Evolutionary conservation across 2,329 filamentous ascomycete species (phyloP).

Genomic region (Chrysosporium queenslandicum): DNA sequence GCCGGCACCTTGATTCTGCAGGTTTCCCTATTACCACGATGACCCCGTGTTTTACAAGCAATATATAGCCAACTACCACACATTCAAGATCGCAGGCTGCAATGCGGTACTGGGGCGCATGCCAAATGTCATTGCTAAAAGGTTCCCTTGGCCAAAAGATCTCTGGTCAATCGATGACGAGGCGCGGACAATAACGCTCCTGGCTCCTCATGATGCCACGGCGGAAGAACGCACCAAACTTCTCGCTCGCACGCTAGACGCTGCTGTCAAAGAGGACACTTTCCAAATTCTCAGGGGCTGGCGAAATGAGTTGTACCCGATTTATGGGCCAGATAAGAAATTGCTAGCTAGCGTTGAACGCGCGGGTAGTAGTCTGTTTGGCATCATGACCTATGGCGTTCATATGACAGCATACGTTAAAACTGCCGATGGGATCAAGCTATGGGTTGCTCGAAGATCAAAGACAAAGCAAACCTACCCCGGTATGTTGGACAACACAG

Average conservation of each 20-base stretch:
- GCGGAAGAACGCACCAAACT: conserved; percentile 53
- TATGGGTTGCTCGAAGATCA: conserved; percentile 77
- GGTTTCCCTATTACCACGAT: conserved; percentile 65
- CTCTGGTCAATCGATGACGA: conserved; percentile 51
- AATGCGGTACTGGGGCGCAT: conserved; percentile 54
- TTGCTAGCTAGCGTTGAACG: conserved; percentile 66
- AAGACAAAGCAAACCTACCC: conserved; percentile 75
- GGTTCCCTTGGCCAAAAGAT: conserved; percentile 44
- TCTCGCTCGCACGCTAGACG: conserved; percentile 48
- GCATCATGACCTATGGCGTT: conserved; percentile 66
- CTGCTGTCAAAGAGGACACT: conserved; percentile 58
- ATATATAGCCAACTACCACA: conserved; percentile 47
- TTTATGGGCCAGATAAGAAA: conserved; percentile 53
- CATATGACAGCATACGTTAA: conserved; percentile 67
- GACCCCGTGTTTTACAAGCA: conserved; percentile 48
- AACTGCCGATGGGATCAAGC: conserved; percentile 51
- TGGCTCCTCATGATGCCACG: conserved; percentile 44
- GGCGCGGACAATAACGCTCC: conserved; percentile 54
- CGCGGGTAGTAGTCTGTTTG: conserved; percentile 62
- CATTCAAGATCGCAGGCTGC: conserved; percentile 58
- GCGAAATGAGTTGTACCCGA: conserved; percentile 70
- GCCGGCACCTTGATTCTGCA: conserved; percentile 27
- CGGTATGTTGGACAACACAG: conserved; percentile 89
- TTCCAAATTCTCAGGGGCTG: conserved; percentile 70
- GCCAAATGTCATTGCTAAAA: conserved; percentile 38